These are phyloP conservation scores for Pseudogymnoascus pannorum DNA, from an alignment of 2,329 filamentous ascomycete species.

Conservation along the genomic window DNA sequence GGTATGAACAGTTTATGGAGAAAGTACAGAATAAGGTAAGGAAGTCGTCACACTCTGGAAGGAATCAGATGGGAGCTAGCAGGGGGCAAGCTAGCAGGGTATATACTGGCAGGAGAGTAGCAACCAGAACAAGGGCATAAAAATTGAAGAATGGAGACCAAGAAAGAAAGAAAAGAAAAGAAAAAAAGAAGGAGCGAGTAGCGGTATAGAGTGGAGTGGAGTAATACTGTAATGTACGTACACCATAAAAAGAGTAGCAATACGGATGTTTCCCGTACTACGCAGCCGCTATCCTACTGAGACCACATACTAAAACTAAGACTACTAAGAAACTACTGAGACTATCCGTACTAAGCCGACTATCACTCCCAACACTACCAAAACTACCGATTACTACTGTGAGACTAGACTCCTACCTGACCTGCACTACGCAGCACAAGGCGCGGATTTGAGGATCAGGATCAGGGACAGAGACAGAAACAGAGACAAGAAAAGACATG, in stretches of 20 bases:
- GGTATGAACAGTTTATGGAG: neutral
- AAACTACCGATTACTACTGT: no score
- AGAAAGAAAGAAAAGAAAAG: neutral
- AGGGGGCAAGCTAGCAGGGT: no score
- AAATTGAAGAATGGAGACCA: neutral
- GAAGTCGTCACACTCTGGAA: constrained; percentile 1
- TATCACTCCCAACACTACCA: no score
- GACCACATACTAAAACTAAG: neutral
- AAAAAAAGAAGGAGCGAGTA: no score
- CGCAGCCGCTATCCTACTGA: neutral
- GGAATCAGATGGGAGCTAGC: constrained; percentile 1
- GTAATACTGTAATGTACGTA: no score
- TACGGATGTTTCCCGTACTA: neutral
- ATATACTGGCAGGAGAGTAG: no score
- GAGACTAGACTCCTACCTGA: no score
- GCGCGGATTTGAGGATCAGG: neutral
- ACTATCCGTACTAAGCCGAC: no score
- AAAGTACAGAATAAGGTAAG: neutral
- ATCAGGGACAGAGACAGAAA: neutral
- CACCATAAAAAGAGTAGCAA: neutral
- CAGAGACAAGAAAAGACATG: neutral
- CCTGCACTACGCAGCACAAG: neutral
- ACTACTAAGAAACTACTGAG: neutral
- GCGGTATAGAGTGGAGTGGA: neutral
- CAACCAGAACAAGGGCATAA: neutral